Conservation (phyloP, 2,329 filamentous ascomycete species). For the Dactylellina sp. region DNA sequence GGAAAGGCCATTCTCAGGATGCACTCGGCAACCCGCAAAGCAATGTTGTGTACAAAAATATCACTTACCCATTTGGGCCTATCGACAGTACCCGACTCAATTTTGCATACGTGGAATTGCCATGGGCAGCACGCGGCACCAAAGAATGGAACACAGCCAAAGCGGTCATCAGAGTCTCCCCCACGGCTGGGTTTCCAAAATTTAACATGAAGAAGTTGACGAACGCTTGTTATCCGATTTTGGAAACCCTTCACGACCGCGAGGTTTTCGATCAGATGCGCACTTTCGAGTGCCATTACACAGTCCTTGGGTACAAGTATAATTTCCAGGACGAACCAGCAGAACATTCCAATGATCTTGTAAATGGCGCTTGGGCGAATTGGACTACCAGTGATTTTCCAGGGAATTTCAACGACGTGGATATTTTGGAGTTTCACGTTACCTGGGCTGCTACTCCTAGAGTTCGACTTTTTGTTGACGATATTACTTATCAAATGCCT, state of each 20-base stretch:
- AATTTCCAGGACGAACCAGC: constrained; percentile 20
- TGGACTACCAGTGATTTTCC: constrained; percentile 29
- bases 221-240: constrained; percentile 20
- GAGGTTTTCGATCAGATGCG: constrained; percentile 9
- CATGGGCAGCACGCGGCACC: constrained; percentile 22
- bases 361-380: background rate
- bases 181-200: background rate
- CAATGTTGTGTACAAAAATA: constrained; percentile 17
- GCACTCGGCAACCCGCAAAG: constrained; percentile 23
- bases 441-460: constrained; percentile 41
- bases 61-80: constrained; percentile 22
- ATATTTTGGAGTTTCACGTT: constrained; percentile 37
- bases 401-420: constrained; percentile 31
- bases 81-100: constrained; percentile 14
- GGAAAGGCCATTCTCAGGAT: constrained; percentile 40
- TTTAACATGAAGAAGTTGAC: constrained; percentile 15
- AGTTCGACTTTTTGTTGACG: constrained; percentile 32
- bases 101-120: constrained; percentile 33
- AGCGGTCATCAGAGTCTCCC: constrained; percentile 15
- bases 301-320: constrained; percentile 31
- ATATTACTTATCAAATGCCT: constrained; percentile 23
- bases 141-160: constrained; percentile 7
- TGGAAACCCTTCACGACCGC: background rate
- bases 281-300: constrained; percentile 40
- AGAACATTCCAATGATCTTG: constrained; percentile 32